Evolutionary conservation across 805 yeast genomes (phyloP), one percentile per base, ranked within the genome.

Genomic region (Komagataella mondaviorum): DNA sequence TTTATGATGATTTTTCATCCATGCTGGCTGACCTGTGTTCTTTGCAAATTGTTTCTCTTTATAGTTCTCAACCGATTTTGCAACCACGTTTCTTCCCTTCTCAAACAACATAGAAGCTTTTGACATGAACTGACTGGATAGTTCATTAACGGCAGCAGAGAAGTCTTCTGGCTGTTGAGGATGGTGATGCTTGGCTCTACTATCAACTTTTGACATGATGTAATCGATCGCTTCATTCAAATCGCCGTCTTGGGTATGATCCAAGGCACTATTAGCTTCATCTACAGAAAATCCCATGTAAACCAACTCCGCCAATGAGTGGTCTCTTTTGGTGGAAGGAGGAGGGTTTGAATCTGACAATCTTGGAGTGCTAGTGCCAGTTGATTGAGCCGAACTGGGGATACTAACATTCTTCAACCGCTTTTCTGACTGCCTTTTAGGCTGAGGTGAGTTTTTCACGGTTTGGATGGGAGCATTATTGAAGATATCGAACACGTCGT

Each of bases 271-370:
- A 23, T 71, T 73, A 4, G 93, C 80, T 50, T 72, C 76, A 1
- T 78, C 81, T 1, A 76, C 67, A 1, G 83, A 64, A 59, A 88
- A 88, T 2, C 96, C 96, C 80, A 88, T 88, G 53, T 87, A 93
- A 2, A 85, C 65, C 46, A 87, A 69, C 56, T 80, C 85, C 0
- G 91, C 91, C 16, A 86, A 60, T 1, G 79, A 71, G 46, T 67
- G 67, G 55, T 81, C 85, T 47, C 64, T 62, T 6, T 61, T 14
- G 10, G 14, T 30, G 1, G 39, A 30, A 30, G 39, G 12, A 14
- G 39, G 4, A 30, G 39, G 14, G 14, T 10, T 30, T 12, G 39
- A 30, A 8, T 10, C 2, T 2, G 39, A 30, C n/a, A 3, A 5
- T 4, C 14, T 30, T 30, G 39, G 14, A 30, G 39, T 2, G 39